Percentiles rank a stretch among this genome's conserved stretches.
These are phyloP conservation scores for Hygrophorus russula DNA, from an alignment of 768 basidiomycete species.

Conservation along the genomic window DNA sequence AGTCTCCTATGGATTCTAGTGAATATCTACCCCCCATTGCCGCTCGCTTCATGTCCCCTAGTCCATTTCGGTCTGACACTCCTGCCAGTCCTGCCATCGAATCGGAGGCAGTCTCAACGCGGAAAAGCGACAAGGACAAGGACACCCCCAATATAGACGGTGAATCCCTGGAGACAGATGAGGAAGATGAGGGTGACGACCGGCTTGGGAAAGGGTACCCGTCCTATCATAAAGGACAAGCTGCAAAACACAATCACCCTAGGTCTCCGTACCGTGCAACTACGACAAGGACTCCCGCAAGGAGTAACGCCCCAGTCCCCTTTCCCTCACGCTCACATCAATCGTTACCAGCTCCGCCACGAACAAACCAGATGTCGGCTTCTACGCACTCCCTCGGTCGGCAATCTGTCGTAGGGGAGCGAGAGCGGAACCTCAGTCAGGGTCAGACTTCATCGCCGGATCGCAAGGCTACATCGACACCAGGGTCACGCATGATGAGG, in stretches of 20 bases:
- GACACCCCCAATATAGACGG: constrained; percentile 60
- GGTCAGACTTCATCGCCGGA: constrained; percentile 22
- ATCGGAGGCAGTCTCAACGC: constrained; percentile 8
- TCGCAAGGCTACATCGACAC: constrained; percentile 21
- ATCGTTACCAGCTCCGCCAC: constrained; percentile 59
- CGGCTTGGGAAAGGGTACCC: constrained; percentile 35
- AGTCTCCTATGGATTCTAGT: constrained; percentile 58
- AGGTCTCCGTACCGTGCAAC: constrained; percentile 64
- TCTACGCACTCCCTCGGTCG: constrained; percentile 73
- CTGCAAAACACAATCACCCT: constrained; percentile 55
- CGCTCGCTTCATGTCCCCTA: constrained; percentile 82
- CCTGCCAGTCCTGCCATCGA: constrained; percentile 21
- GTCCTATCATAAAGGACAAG: constrained; percentile 18
- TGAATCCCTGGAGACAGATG: constrained; percentile 60
- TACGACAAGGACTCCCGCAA: constrained; percentile 28
- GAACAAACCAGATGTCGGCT: constrained; percentile 36
- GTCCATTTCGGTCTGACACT: constrained; percentile 19
- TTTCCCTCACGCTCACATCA: constrained; percentile 76
- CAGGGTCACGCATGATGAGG: constrained; percentile 36
- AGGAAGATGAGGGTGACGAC: constrained; percentile 54
- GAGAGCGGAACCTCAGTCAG: constrained; percentile 41
- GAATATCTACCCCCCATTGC: constrained; percentile 82
- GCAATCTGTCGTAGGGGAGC: constrained; percentile 45
- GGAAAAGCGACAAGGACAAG: constrained; percentile 33
- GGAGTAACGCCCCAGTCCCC: constrained; percentile 41